Base-by-base conservation (phyloP, 2,329 filamentous ascomycete species). In the Penicillium sp. region DNA sequence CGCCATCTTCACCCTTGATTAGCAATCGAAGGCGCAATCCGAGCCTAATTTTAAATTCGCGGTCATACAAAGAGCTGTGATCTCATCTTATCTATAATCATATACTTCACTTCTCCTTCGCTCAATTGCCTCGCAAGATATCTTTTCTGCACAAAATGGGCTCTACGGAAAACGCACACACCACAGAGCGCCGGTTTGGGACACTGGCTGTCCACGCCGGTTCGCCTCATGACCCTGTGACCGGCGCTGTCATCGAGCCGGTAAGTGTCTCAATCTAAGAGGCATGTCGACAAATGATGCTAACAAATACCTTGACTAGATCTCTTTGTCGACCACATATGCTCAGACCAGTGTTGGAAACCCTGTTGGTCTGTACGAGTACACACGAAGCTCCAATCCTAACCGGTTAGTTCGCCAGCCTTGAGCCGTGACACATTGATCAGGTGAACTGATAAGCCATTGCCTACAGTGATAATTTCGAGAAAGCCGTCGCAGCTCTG, bases 181-280 rank as follows among this genome's bases (percentile, higher is more conserved):
- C 81, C 45, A 84, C 86, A 40, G 79, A 85, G 50, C 85, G 89
- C 70, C 79, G 82, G 56, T 97, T 99, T 73, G 93, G 89, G 54
- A 99, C 93, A 40, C 81, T 95, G 54, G 93, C 93, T 49, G 93
- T 99, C 16, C 93, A 99, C 73, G 91, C 92, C 56, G 93, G 93
- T 54, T 82, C 89, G 36, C 89, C 89, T 63, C 88, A 95, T 70
- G 93, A 99, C 74, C 88, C 92, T 40, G 77, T 82, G 34, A 99
- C 92, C 19, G 93, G 93, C 56, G 93, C 93, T 60, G 93, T 99
- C 63, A 99, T 99, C 69, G 89, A 93, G 73, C 76, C 93, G 62
- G 80, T 83, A 67, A 57, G 77, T 64, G 34, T 12, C 25, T 11
- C 12, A 8, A 10, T 46, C 13, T 18, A 29, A 37, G 14, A 42